phyloP scores from a whole-genome alignment of 2,329 filamentous ascomycete genomes.

The Fusarium domesticum region DNA sequence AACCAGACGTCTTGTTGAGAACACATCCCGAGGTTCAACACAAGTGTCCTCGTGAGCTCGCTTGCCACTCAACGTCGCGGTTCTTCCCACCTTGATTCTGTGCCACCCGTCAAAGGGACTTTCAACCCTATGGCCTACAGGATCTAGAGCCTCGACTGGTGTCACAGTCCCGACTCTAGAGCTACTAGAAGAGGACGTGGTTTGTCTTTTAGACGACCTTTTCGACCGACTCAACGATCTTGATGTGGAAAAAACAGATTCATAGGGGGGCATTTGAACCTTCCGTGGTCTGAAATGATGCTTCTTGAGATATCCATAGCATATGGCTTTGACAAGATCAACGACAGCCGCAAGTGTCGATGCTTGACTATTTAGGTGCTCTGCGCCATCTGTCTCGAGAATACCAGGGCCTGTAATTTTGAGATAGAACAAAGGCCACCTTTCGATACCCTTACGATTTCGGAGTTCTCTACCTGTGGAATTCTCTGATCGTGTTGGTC shows the following conservation, averaged over 20 bases:
- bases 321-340: constrained; percentile 66
- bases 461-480: constrained; percentile 49
- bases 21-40: constrained; percentile 3
- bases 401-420: constrained; percentile 49
- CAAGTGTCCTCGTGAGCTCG: constrained; percentile 1
- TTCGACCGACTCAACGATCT: constrained; percentile 16
- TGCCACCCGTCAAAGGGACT: constrained; percentile 39
- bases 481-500: constrained; percentile 41
- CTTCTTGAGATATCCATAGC: constrained; percentile 71
- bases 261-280: constrained; percentile 21
- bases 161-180: constrained; percentile 15
- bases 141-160: constrained; percentile 4
- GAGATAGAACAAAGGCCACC: constrained; percentile 89
- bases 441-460: constrained; percentile 64
- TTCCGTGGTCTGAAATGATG: constrained; percentile 63
- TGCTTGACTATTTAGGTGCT: constrained; percentile 43
- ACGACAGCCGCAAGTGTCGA: constrained; percentile 46
- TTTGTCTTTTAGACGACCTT: constrained; percentile 13
- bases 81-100: constrained; percentile 33
- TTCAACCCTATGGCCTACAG: constrained; percentile 1
- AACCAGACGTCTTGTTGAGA: constrained; percentile 31
- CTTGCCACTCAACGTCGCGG: constrained; percentile 3
- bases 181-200: constrained; percentile 6
- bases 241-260: constrained; percentile 26
- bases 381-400: constrained; percentile 35